phyloP scores from a whole-genome alignment of 768 basidiomycete genomes.

The Amanita molliuscula region DNA sequence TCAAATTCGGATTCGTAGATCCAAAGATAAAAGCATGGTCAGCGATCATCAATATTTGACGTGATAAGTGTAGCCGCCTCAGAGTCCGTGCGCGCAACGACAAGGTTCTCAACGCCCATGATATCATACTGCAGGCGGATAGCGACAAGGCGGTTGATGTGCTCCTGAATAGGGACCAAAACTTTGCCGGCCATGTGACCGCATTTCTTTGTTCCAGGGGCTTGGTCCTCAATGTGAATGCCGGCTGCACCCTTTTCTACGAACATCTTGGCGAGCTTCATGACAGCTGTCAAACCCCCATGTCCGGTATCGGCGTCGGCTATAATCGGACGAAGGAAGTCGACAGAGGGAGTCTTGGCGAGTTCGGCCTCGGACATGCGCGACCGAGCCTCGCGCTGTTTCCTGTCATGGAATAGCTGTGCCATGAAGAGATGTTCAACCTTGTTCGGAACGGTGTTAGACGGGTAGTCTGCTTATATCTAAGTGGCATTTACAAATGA shows the following conservation, averaged over 20 bases:
- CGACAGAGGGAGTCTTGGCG: constrained; percentile 57
- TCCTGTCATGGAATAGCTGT: constrained; percentile 98
- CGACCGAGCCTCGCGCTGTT: constrained; percentile 79
- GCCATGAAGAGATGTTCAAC: constrained; percentile 98
- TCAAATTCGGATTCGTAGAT: constrained; percentile 63
- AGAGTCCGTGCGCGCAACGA: constrained; percentile 91
- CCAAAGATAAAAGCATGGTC: constrained; percentile 98
- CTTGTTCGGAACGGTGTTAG: constrained; percentile 97
- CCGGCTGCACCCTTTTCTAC: constrained; percentile 98
- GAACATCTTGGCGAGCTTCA: constrained; percentile 99
- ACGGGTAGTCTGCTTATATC: constrained; percentile 71
- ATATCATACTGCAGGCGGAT: constrained; percentile 97
- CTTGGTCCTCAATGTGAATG: constrained; percentile 97
- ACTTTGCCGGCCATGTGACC: constrained; percentile 95
- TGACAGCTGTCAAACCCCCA: constrained; percentile 94
- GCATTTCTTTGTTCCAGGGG: constrained; percentile 94
- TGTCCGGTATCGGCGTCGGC: constrained; percentile 99
- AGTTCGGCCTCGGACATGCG: constrained; percentile 62
- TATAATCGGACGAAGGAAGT: constrained; percentile 90
- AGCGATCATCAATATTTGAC: constrained; percentile 92
- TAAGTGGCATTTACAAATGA: background rate
- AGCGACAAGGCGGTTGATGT: constrained; percentile 95
- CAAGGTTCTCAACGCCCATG: constrained; percentile 94
- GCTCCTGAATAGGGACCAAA: constrained; percentile 93
- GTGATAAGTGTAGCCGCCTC: constrained; percentile 97